These are phyloP conservation scores for Oxyria digyna DNA, from an alignment of 148 eudicot genomes.

Conservation along the genomic window DNA sequence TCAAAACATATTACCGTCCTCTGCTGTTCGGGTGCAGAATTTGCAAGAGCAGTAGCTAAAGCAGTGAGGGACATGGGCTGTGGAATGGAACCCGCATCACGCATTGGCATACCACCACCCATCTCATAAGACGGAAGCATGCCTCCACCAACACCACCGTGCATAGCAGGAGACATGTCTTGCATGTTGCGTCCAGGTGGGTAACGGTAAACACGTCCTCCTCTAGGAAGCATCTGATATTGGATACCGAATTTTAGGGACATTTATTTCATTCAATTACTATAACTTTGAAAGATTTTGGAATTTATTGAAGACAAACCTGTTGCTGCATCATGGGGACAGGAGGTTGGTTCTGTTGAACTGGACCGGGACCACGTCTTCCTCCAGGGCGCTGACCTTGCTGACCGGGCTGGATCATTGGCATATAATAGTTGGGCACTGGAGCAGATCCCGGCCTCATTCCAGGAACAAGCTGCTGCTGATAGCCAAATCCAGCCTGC, in stretches of 20 bases:
- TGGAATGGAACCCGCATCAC: constrained; percentile 46
- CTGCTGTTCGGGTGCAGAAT: constrained; percentile 80
- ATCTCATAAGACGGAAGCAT: constrained; percentile 71
- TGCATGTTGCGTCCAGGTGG: constrained; percentile 66
- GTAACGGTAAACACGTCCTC: constrained; percentile 66
- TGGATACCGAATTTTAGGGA: too few relatives aligned
- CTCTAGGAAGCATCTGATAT: constrained; percentile 73
- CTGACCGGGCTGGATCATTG: constrained; percentile 67
- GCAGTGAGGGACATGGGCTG: constrained; percentile 74
- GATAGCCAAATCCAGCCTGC: constrained; percentile 91
- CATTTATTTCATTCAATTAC: background rate
- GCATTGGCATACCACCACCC: constrained; percentile 59
- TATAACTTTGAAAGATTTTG: background rate
- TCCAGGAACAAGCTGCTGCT: constrained; percentile 96
- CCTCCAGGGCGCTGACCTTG: constrained; percentile 85
- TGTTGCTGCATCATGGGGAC: constrained; percentile 78
- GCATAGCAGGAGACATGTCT: constrained; percentile 37
- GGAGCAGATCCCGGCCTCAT: constrained; percentile 78
- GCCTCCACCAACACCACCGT: constrained; percentile 40
- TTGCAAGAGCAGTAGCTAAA: constrained; percentile 70
- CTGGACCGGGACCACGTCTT: constrained; percentile 62
- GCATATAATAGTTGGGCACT: constrained; percentile 72
- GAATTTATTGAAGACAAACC: constrained; percentile 22
- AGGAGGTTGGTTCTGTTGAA: constrained; percentile 68
- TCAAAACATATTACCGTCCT: constrained; percentile 37